Evolutionary conservation across 2,329 filamentous ascomycete genomes (phyloP).

Genomic region (Tolypocladium paradoxum): DNA sequence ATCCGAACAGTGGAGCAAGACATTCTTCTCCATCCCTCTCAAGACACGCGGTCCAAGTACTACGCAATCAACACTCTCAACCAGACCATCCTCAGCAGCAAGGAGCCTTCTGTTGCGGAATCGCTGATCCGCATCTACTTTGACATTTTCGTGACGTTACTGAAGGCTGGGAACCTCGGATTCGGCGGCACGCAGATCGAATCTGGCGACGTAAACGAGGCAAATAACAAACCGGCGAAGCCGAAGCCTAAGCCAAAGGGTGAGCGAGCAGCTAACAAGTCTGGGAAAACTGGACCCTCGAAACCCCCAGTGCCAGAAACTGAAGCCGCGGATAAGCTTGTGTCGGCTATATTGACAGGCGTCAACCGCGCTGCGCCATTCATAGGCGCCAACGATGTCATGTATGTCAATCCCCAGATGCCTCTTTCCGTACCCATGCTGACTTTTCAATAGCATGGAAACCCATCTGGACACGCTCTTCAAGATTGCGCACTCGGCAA

Average conservation of each 20-base stretch:
- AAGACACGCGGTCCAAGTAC: slow-evolving; percentile 83
- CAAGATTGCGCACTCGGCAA: slow-evolving; percentile 91
- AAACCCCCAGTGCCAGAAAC: slow-evolving; percentile 50
- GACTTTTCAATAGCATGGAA: slow-evolving; percentile 47
- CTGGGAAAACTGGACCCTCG: slow-evolving; percentile 10
- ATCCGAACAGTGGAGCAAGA: slow-evolving; percentile 80
- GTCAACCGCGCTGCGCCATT: slow-evolving; percentile 96
- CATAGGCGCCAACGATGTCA: slow-evolving; percentile 66
- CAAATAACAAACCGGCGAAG: slow-evolving; percentile 8
- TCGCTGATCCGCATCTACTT: slow-evolving; percentile 87
- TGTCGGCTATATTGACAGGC: slow-evolving; percentile 82
- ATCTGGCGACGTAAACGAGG: slow-evolving; percentile 24
- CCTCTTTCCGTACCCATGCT: neutral
- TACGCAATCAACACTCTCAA: slow-evolving; percentile 95
- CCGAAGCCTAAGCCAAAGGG: slow-evolving; percentile 12
- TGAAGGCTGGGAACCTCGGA: slow-evolving; percentile 48
- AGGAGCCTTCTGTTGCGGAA: slow-evolving; percentile 71
- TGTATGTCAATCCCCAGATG: slow-evolving; percentile 35
- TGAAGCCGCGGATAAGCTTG: slow-evolving; percentile 67
- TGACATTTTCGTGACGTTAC: slow-evolving; percentile 68
- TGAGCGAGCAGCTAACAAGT: slow-evolving; percentile 8
- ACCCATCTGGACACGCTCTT: slow-evolving; percentile 90
- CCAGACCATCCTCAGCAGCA: slow-evolving; percentile 82
- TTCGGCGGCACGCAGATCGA: slow-evolving; percentile 30
- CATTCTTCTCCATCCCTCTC: slow-evolving; percentile 74